Conservation (phyloP, 108 stramenopile species). For the Nannochloropsis gaditana region DNA sequence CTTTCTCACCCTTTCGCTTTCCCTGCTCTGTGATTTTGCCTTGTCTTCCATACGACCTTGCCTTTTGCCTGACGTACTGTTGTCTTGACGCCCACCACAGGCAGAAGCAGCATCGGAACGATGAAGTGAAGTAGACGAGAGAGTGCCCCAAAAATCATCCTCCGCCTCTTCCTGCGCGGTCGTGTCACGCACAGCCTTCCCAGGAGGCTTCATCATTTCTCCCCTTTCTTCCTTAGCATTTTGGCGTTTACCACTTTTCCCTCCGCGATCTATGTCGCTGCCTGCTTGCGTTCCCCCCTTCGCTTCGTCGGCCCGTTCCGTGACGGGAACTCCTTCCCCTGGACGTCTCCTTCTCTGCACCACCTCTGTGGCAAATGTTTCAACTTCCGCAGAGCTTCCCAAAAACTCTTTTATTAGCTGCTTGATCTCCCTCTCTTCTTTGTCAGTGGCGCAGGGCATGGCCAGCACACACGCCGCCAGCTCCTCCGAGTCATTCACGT, state of each 20-base stretch:
- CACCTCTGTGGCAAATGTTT: neutral
- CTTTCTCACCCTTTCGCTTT: neutral
- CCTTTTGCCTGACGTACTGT: too few relatives aligned
- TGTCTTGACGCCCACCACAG: neutral
- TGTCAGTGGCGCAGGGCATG: neutral
- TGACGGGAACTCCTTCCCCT: neutral
- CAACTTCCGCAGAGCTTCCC: neutral
- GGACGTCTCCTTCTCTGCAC: neutral
- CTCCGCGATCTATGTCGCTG: neutral
- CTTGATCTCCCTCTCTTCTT: neutral
- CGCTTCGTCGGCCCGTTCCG: neutral
- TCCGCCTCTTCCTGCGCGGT: neutral
- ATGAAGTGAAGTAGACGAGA: neutral
- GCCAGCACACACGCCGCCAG: neutral
- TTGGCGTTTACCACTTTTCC: neutral
- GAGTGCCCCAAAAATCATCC: neutral
- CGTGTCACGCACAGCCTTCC: too few relatives aligned
- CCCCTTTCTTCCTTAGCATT: too few relatives aligned
- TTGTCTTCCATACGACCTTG: too few relatives aligned
- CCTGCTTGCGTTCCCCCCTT: neutral
- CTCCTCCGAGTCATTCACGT: neutral
- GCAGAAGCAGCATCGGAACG: neutral
- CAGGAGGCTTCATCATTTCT: too few relatives aligned
- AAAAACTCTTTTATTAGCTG: neutral
- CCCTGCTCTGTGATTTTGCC: neutral